Conservation (phyloP, 805 yeast species). For the Saccharomycopsis sp. region DNA sequence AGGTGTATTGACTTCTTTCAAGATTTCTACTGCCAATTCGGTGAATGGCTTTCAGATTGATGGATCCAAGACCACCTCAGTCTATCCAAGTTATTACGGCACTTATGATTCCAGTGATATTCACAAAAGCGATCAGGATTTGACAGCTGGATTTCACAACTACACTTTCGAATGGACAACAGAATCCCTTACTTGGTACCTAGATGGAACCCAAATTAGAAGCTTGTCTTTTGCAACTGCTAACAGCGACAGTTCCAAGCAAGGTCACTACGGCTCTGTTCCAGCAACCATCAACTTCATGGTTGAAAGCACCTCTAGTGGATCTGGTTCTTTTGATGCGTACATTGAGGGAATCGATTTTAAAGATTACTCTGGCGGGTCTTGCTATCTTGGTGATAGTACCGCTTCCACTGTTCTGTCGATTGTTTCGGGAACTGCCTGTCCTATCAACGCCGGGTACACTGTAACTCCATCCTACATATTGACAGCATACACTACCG, state of each 20-base stretch:
- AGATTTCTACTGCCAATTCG: not conserved
- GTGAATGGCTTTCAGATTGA: conserved; percentile 6
- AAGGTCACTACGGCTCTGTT: conserved; percentile 7
- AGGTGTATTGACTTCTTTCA: conserved; percentile 5
- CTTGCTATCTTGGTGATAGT: conserved; percentile 2
- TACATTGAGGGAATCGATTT: conserved; percentile 1
- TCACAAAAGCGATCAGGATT: conserved; percentile 4
- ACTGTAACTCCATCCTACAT: not conserved
- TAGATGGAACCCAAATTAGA: conserved; percentile 12
- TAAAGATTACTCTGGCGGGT: conserved; percentile 11
- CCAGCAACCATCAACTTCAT: conserved; percentile 17
- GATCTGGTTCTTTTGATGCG: conserved; percentile 5
- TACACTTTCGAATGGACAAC: conserved; percentile 8
- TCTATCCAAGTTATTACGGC: conserved; percentile 8
- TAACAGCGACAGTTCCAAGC: not conserved
- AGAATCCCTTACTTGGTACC: conserved; percentile 5
- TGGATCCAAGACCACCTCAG: conserved; percentile 7
- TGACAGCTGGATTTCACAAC: conserved; percentile 4
- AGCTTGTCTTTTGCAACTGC: conserved; percentile 8
- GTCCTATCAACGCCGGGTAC: not conserved
- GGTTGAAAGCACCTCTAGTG: conserved; percentile 8
- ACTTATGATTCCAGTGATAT: conserved; percentile 1
- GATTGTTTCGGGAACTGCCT: not conserved
- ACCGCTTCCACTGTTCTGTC: not conserved
- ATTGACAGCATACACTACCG: conserved; percentile 13